Evolutionary conservation across 148 eudicot genomes (phyloP).

Genomic region (Diospyros kaki): DNA sequence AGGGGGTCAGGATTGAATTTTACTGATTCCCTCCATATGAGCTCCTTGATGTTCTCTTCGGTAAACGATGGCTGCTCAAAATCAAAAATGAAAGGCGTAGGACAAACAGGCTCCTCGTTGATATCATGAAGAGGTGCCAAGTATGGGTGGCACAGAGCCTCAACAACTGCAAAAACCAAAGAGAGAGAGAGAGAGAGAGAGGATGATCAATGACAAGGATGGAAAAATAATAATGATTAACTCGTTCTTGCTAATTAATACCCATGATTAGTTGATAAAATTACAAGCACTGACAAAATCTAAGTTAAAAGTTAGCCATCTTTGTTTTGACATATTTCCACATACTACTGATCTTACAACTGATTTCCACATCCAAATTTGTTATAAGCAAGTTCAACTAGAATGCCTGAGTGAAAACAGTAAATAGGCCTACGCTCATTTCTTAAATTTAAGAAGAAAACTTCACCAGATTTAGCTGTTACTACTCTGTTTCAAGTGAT

Average conservation of each 20-base stretch:
- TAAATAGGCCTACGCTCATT: neutral
- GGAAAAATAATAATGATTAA: neutral
- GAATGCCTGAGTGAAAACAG: too few species aligned
- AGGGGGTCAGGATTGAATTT: slow-evolving; percentile 79
- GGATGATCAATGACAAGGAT: neutral
- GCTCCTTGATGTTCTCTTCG: slow-evolving; percentile 88
- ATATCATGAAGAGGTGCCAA: slow-evolving; percentile 85
- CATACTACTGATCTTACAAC: neutral
- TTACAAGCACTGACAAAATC: neutral
- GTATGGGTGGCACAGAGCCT: slow-evolving; percentile 73
- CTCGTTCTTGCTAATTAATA: too few species aligned
- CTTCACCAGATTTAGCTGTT: neutral
- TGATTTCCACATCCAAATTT: neutral
- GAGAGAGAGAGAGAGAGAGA: neutral
- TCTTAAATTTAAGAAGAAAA: neutral
- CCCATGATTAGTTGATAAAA: neutral
- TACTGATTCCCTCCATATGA: slow-evolving; percentile 83
- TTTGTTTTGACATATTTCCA: neutral
- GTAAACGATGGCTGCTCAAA: slow-evolving; percentile 93
- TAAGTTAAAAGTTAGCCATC: neutral
- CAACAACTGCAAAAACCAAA: slow-evolving; percentile 36
- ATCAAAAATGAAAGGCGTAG: slow-evolving; percentile 73
- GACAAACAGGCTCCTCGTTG: slow-evolving; percentile 82
- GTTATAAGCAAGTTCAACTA: too few species aligned
- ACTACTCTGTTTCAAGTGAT: neutral